Evolutionary conservation across 768 basidiomycete genomes (phyloP).

Genomic region (Tylopilus felleus): DNA sequence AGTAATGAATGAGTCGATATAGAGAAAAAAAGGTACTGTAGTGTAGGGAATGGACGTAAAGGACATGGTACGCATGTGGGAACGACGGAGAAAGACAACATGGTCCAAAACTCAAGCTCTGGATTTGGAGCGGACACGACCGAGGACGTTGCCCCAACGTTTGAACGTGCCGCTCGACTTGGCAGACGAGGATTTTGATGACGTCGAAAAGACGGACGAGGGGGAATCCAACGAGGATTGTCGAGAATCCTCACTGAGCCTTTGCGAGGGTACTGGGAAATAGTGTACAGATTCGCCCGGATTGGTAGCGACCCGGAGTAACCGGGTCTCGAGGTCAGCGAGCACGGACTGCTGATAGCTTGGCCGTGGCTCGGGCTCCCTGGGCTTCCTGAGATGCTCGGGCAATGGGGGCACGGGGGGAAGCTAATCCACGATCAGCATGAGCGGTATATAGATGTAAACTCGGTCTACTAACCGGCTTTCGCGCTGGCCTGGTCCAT

Average conservation of each 20-base stretch:
- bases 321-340: constrained; percentile 29
- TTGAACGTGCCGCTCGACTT: constrained; percentile 22
- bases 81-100: not conserved
- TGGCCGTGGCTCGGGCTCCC: constrained; percentile 13
- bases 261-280: constrained; percentile 33
- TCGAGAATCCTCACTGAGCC: constrained; percentile 27
- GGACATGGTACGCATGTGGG: constrained; percentile 1
- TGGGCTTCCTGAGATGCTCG: constrained; percentile 20
- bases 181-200: constrained; percentile 18
- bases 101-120: constrained; percentile 10
- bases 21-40: constrained; percentile 8
- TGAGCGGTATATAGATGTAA: not conserved
- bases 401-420: constrained; percentile 29
- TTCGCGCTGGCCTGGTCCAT: constrained; percentile 3
- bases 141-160: constrained; percentile 18
- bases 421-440: constrained; percentile 15
- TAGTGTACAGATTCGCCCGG: constrained; percentile 33
- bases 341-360: constrained; percentile 32
- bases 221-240: constrained; percentile 30
- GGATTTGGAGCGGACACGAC: constrained; percentile 23
- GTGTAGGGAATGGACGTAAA: constrained; percentile 7
- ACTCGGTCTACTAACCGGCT: constrained; percentile 19
- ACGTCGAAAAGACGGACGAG: constrained; percentile 23
- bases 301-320: constrained; percentile 26
- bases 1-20: constrained; percentile 16